These are phyloP conservation scores for Trichoderma gracile DNA, from an alignment of 2,329 filamentous ascomycete genomes.

Conservation along the genomic window DNA sequence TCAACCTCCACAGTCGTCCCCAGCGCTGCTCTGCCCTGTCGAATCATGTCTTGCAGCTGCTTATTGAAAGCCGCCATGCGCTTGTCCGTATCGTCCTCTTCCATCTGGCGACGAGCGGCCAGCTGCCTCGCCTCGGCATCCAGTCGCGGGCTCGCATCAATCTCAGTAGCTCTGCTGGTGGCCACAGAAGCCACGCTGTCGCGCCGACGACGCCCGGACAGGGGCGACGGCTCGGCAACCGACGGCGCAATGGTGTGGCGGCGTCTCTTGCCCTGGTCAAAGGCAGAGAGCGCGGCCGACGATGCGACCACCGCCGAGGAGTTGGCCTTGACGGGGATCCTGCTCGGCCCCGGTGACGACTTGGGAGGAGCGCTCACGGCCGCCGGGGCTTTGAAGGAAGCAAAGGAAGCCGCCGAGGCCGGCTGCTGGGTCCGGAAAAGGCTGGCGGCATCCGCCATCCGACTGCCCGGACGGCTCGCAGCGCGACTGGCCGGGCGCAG, in stretches of 20 bases:
- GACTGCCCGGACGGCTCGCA: constrained; percentile 41
- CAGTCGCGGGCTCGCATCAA: constrained; percentile 50
- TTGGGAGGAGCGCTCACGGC: constrained; percentile 27
- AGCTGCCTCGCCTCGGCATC: constrained; percentile 71
- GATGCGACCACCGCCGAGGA: constrained; percentile 22
- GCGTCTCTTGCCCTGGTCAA: constrained; percentile 29
- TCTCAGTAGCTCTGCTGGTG: constrained; percentile 34
- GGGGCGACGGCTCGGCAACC: constrained; percentile 6
- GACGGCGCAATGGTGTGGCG: constrained; percentile 20
- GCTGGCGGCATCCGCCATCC: constrained; percentile 44
- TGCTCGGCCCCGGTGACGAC: constrained; percentile 42
- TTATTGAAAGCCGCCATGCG: constrained; percentile 78
- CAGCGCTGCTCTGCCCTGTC: constrained; percentile 82
- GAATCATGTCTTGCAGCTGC: constrained; percentile 81
- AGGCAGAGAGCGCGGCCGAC: constrained; percentile 31
- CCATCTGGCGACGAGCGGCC: constrained; percentile 68
- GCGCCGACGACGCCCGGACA: constrained; percentile 44
- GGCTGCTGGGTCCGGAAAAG: constrained; percentile 28
- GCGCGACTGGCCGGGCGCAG: constrained; percentile 29
- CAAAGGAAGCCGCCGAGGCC: constrained; percentile 38
- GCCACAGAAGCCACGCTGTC: constrained; percentile 47
- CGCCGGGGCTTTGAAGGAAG: constrained; percentile 27
- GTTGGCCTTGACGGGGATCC: constrained; percentile 42
- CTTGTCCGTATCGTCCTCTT: constrained; percentile 76
- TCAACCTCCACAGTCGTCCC: constrained; percentile 71